Percentiles rank a stretch among this genome's conserved stretches.
These are phyloP conservation scores for Eimeria sp. DNA, from an alignment of 169 alveolate genomes.

Conservation along the genomic window DNA sequence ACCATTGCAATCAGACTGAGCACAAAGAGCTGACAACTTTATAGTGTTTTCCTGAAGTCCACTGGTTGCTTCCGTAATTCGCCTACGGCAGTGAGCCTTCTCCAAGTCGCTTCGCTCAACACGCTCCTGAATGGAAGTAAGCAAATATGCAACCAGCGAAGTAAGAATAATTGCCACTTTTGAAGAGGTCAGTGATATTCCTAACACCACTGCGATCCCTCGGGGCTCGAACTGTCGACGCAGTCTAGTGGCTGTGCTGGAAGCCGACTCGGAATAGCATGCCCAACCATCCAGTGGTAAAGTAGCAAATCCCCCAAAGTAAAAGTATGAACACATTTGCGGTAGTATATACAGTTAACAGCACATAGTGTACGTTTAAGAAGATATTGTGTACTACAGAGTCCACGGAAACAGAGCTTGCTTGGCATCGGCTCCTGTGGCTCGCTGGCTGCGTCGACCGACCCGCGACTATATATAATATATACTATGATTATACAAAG, in stretches of 20 bases:
- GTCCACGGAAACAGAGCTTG: neutral
- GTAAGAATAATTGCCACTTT: neutral
- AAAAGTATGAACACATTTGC: neutral
- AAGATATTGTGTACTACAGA: neutral
- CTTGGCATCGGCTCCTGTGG: constrained; percentile 18
- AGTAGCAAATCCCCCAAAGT: neutral
- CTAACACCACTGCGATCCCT: neutral
- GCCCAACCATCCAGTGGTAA: neutral
- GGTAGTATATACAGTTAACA: no score
- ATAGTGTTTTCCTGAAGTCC: neutral
- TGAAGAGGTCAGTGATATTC: neutral
- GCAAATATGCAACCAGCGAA: neutral
- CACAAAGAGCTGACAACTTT: neutral
- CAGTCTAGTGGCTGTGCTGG: constrained; percentile 39
- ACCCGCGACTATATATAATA: neutral
- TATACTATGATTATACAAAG: neutral
- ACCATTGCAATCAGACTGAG: neutral
- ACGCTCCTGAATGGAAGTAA: neutral
- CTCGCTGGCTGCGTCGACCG: constrained; percentile 40
- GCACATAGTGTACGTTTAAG: neutral
- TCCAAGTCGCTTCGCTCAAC: neutral
- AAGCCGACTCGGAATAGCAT: constrained; percentile 19
- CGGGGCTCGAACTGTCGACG: constrained; percentile 33
- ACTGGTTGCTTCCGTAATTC: neutral
- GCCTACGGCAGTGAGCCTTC: constrained; percentile 14